A percentile compares a stretch with the other conserved stretches of the same genome.
phyloP scores from a whole-genome alignment of 1,139 yeast species.

The Kurtzmaniella natalensis region DNA sequence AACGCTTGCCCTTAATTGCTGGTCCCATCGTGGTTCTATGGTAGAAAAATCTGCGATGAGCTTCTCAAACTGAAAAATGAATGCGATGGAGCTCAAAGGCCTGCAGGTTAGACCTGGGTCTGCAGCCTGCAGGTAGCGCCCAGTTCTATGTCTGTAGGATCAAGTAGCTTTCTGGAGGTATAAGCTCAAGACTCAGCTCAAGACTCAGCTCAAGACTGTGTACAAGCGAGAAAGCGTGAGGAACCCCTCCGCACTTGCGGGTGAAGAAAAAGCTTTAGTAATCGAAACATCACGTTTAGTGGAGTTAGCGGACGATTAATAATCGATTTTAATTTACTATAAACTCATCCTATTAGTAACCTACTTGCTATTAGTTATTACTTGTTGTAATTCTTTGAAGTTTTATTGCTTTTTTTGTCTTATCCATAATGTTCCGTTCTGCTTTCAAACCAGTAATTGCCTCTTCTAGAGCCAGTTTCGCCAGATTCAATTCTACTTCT shows the following conservation, averaged over 20 bases:
- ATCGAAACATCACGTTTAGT: no score
- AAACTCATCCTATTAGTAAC: no score
- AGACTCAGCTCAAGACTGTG: neutral
- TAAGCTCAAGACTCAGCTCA: neutral
- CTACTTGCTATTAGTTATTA: neutral
- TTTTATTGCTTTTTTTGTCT: neutral
- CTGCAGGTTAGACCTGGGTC: no score
- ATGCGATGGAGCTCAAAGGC: neutral
- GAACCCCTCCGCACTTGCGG: neutral
- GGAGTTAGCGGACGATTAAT: no score
- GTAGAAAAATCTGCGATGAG: slow-evolving; percentile 6
- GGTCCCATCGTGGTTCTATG: slow-evolving; percentile 17
- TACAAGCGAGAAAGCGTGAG: no score
- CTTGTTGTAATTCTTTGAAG: neutral
- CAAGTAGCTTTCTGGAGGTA: no score
- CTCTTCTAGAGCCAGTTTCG: neutral
- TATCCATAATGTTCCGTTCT: slow-evolving; percentile 3
- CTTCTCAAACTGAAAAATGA: neutral
- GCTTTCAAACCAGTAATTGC: slow-evolving; percentile 3
- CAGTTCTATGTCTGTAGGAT: no score
- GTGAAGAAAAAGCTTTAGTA: neutral
- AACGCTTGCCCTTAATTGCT: slow-evolving; percentile 33
- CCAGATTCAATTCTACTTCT: slow-evolving; percentile 6
- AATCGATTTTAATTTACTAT: no score
- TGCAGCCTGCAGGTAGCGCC: no score